Evolutionary conservation across 768 basidiomycete species (phyloP).

Genomic region (Termitomyces sp.): DNA sequence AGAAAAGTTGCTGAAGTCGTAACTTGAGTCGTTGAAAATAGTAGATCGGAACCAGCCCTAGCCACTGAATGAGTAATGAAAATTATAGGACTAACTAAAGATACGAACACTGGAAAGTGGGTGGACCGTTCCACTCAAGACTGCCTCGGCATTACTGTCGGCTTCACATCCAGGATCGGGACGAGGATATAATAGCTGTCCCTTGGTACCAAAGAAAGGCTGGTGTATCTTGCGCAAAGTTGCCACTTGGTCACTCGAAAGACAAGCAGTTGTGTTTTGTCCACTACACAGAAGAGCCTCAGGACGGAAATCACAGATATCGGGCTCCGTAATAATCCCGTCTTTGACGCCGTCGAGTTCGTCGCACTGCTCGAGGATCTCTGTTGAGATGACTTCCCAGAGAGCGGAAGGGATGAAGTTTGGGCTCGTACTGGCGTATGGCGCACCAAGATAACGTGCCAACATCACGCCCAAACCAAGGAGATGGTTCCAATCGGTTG

Average conservation of each 20-base stretch:
- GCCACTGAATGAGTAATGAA: not conserved
- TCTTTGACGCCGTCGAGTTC: conserved; percentile 1
- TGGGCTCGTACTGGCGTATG: not conserved
- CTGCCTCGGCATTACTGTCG: not conserved
- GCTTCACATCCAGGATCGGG: conserved; percentile 3
- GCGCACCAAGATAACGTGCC: not conserved
- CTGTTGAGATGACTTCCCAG: not conserved
- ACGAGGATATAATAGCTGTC: conserved; percentile 1
- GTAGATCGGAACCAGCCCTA: conserved; percentile 1
- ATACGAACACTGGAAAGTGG: not conserved
- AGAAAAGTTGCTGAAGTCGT: conserved; percentile 1
- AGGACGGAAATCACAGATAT: conserved; percentile 1
- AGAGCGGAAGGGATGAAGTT: not conserved
- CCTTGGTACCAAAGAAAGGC: not conserved
- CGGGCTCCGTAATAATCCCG: conserved; percentile 4
- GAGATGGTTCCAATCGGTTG: not conserved
- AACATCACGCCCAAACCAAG: not conserved
- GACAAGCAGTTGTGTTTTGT: not conserved
- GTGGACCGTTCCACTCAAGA: not conserved
- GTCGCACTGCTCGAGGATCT: conserved; percentile 2
- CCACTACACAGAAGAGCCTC: not conserved
- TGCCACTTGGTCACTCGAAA: not conserved
- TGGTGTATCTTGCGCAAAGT: not conserved
- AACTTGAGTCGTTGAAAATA: conserved; percentile 3
- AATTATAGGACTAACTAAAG: not conserved